Evolutionary conservation across 1,139 yeast species (phyloP).

Genomic region (Yamadazyma diddensiae): DNA sequence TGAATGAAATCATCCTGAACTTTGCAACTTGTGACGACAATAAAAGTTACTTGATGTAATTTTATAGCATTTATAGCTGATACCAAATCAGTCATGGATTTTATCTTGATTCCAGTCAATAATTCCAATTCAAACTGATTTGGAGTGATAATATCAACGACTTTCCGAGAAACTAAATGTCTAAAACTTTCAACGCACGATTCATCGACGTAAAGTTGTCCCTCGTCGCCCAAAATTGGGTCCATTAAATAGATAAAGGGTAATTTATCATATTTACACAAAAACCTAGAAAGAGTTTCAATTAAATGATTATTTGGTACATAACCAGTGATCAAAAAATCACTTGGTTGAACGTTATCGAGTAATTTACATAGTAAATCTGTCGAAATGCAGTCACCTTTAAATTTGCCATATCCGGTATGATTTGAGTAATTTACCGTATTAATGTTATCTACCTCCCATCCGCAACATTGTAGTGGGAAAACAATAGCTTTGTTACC

Average conservation of each 20-base stretch:
- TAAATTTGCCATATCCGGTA: slow-evolving; percentile 64
- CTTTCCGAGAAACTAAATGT: slow-evolving; percentile 42
- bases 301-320: slow-evolving; percentile 26
- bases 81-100: slow-evolving; percentile 25
- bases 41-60: slow-evolving; percentile 51
- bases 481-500: slow-evolving; percentile 80
- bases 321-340: slow-evolving; percentile 34
- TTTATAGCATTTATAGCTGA: slow-evolving; percentile 35
- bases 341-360: slow-evolving; percentile 1
- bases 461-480: slow-evolving; percentile 72
- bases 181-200: slow-evolving; percentile 65
- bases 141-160: slow-evolving; percentile 72
- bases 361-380: slow-evolving; percentile 7
- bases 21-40: slow-evolving; percentile 55
- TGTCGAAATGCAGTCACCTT: slow-evolving; percentile 12
- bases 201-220: slow-evolving; percentile 70
- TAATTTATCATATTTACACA: neutral
- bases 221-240: slow-evolving; percentile 93
- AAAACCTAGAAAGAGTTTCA: slow-evolving; percentile 1
- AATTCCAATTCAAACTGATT: slow-evolving; percentile 84
- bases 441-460: slow-evolving; percentile 82
- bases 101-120: slow-evolving; percentile 31
- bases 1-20: slow-evolving; percentile 29
- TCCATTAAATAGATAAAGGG: slow-evolving; percentile 59
- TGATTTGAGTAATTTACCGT: slow-evolving; percentile 82